Base-by-base conservation (phyloP, 2,329 filamentous ascomycete species). In the Metarhizium robertsii region DNA sequence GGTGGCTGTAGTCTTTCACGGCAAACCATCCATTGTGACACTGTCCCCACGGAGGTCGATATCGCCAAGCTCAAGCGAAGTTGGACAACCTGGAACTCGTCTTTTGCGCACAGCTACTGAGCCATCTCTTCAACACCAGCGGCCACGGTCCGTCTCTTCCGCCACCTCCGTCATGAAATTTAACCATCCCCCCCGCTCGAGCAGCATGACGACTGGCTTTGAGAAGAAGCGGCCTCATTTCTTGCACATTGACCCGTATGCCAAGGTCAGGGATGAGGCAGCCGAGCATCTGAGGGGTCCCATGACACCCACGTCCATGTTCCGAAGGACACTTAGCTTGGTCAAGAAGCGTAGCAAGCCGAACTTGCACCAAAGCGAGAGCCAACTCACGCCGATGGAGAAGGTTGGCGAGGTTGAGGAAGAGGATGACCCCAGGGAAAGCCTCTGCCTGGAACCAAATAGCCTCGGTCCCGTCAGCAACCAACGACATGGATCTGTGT, bases 1-100 rank as follows among this genome's bases (percentile, higher is more conserved):
- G 2, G 79, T 86, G 13, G 81, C 80, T 0, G 80, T 86, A 43
- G 72, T 83, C 55, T 83, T 78, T 58, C 73, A 78, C 3, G 81
- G 81, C 56, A 84, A 81, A 69, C 83, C 83, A 4, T 79, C 75
- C 49, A 74, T 85, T 13, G 73, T 83, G 57, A 71, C 83, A 59
- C 69, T 84, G 16, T 68, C 71, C 36, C 46, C 55, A 34, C 69
- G 72, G 53, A 69, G 75, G 58, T 76, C 77, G n/a, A 61, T 68
- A 8, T 75, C 77, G 4, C 72, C 75, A 10, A 71, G 66, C 57
- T 72, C 71, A 10, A 63, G 66, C 53, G 66, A 62, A 13, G 59
- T 57, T 49, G 60, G 55, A 25, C 61, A 55, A 56, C 55, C 62
- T 46, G 60, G 60, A 14, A 57, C 64, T 55, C 57, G 61, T 52